A percentile compares a stretch with the other conserved stretches of the same genome.
Conservation (phyloP, 495 filamentous ascomycete genomes). For the Aspergillus incahuasiensis region DNA sequence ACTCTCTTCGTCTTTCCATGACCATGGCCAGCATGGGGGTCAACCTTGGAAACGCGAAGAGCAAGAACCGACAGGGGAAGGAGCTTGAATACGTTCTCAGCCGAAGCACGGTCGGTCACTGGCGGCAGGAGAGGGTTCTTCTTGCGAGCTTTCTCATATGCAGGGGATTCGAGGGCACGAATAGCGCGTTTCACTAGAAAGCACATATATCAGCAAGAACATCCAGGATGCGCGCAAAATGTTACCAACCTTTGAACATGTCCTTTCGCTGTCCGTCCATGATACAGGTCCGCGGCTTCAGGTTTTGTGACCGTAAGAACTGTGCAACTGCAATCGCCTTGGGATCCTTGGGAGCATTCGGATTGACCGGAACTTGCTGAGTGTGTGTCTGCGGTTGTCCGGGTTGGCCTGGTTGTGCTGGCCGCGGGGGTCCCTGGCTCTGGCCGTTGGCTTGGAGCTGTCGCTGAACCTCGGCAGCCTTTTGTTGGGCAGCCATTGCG, state of each 20-base stretch:
- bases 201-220: neutral
- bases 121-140: conserved; percentile 89
- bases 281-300: conserved; percentile 90
- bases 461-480: conserved; percentile 42
- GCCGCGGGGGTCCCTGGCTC: conserved; percentile 28
- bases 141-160: conserved; percentile 73
- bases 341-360: conserved; percentile 73
- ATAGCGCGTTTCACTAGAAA: conserved; percentile 89
- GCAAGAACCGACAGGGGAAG: conserved; percentile 94
- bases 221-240: neutral
- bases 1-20: conserved; percentile 80
- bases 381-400: conserved; percentile 39
- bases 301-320: conserved; percentile 75
- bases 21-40: conserved; percentile 66
- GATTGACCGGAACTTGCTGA: conserved; percentile 52
- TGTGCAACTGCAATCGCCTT: conserved; percentile 85
- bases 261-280: conserved; percentile 96
- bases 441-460: conserved; percentile 34
- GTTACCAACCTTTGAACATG: conserved; percentile 79
- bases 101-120: conserved; percentile 77
- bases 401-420: conserved; percentile 34
- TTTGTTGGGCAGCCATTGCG: conserved; percentile 47
- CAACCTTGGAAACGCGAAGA: conserved; percentile 81
- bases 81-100: conserved; percentile 91
- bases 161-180: conserved; percentile 82